Conservation (phyloP, 2,329 filamentous ascomycete genomes). For the Pestalotiopsis sp. region DNA sequence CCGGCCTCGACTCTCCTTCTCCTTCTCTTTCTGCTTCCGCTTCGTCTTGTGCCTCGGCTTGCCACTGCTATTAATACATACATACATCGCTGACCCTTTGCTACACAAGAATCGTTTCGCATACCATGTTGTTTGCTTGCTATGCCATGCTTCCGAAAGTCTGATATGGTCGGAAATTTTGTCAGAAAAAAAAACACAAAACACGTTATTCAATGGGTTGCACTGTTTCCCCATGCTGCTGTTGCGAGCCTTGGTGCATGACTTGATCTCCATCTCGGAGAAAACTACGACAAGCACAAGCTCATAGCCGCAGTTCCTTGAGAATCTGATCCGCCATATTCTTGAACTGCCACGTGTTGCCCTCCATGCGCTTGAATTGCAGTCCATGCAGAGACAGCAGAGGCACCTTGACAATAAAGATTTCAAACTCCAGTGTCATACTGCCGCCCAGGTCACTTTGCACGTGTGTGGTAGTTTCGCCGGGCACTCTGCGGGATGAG, state of each 20-base stretch:
- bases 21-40: background rate
- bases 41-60: background rate
- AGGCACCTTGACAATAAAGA: slow-evolving; percentile 96
- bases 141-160: slow-evolving; percentile 9
- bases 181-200: slow-evolving; percentile 7
- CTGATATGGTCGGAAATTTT: slow-evolving; percentile 7
- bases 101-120: background rate
- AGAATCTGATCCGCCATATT: slow-evolving; percentile 97
- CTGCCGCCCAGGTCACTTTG: slow-evolving; percentile 86
- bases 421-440: slow-evolving; percentile 88
- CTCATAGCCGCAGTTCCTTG: slow-evolving; percentile 77
- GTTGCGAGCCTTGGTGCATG: background rate
- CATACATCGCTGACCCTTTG: background rate
- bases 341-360: slow-evolving; percentile 98
- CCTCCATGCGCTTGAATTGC: slow-evolving; percentile 95
- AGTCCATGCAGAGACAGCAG: slow-evolving; percentile 91
- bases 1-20: background rate
- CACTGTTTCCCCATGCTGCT: background rate
- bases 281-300: background rate
- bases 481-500: slow-evolving; percentile 64
- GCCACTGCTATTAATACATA: background rate
- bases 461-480: slow-evolving; percentile 90
- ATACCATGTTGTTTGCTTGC: slow-evolving; percentile 10
- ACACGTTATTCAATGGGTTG: slow-evolving; percentile 1
- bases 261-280: background rate